Evolutionary conservation across 805 yeast genomes (phyloP), one percentile per base, ranked within the genome.

Genomic region (Candida vaughaniae): DNA sequence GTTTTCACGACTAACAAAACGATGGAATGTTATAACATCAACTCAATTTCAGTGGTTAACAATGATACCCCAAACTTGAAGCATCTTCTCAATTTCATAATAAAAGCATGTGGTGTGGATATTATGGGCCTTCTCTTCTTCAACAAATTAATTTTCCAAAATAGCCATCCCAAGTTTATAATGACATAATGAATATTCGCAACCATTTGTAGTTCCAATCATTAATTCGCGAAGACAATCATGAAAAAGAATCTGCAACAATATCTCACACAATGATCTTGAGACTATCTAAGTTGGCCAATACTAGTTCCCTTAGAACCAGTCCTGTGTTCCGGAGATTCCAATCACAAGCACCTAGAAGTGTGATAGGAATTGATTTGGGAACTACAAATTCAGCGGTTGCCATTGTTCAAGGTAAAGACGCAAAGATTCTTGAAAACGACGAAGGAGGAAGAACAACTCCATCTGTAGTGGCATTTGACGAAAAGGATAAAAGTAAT

Each of bases 381-480:
- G 95, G 95, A 18, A 85, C 95, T 16, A 85, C 95, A 29, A 85
- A 85, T 62, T 83, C 91, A 29, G 95, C 93, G 2, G 91, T 85
- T 22, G 95, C 95, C 8, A 66, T 82, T 38, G 80, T 82, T 66
- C 76, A 77, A 49, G 82, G 83, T 31, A 67, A 76, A 46, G 69
- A 73, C 19, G 80, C 88, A 18, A 67, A 69, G 43, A 82, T 85
- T 41, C 71, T 85, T 34, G 90, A 84, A 60, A 82, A 84, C 53
- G 84, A 80, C 43, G 86, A 85, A 63, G 93, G 91, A 23, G 77
- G 78, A 31, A 68, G 90, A 53, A 84, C 93, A 4, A 84, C 90
- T 0, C 93, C 91, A 1, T 83, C 91, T 0, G 69, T 84, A 5
- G 91, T 85, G 14, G 89, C 90, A 2, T 77, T 77, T 53, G 69